Evolutionary conservation across 2,329 filamentous ascomycete species (phyloP), one percentile per base, ranked within the genome.

Genomic region (Phaeoacremonium minimum): DNA sequence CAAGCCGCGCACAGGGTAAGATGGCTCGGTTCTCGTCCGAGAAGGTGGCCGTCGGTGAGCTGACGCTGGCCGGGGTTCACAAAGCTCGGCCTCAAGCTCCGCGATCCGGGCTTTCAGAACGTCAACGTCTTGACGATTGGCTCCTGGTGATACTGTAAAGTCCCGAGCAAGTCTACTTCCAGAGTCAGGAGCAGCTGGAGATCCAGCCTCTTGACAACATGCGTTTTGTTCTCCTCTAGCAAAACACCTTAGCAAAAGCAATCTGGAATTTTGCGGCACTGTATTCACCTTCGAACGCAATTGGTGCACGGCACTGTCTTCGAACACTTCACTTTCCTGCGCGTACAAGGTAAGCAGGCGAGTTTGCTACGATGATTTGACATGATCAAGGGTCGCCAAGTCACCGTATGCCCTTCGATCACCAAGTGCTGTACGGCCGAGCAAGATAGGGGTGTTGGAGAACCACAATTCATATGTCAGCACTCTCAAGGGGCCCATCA

Each of bases 301-400:
- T 49, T 50, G 18, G 42, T 46, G 31, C 50, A 53, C 9, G 50
- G 50, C 11, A 46, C 34, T 4, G 46, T 48, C 33, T 53, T 53
- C 35, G 43, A 47, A 31, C 50, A 53, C 26, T 40, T 42, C 11
- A 52, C 48, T 17, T 52, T 51, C 5, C 49, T 40, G 5, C 49
- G 46, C 3, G 47, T 51, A 19, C 49, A 53, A 2, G 45, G 22
- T 3, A 33, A 38, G 32, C 46, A 51, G n/a, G 47, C 43, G 12
- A 45, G 42, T 17, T 35, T 36, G 5, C 32, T 26, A 9, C 22
- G 22, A n/a, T n/a, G n/a, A n/a, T n/a, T n/a, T n/a, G n/a, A n/a
- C n/a, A n/a, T n/a, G n/a, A n/a, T n/a, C n/a, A n/a, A n/a, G n/a
- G n/a, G n/a, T n/a, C n/a, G n/a, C n/a, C n/a, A n/a, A n/a, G n/a